Conservation (phyloP, 2,329 filamentous ascomycete genomes). For the Dothidotthia symphoricarpi region DNA sequence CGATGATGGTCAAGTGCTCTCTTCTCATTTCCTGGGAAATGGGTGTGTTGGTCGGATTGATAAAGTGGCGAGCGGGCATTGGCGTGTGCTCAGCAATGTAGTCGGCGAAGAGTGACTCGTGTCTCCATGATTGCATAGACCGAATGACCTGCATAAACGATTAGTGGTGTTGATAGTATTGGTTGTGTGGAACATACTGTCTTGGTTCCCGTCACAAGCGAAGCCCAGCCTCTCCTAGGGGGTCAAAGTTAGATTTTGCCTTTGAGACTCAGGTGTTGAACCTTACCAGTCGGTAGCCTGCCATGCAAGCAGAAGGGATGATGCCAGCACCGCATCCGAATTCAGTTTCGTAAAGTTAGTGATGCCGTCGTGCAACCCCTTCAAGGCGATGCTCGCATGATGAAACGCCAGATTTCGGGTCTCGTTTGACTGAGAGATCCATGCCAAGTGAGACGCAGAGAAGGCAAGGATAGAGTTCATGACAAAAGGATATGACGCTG, state of each 20-base stretch:
- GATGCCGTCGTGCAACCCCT: conserved; percentile 85
- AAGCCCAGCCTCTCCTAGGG: conserved; percentile 82
- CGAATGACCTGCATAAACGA: conserved; percentile 66
- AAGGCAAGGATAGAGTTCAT: conserved; percentile 92
- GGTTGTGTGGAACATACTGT: conserved; percentile 60
- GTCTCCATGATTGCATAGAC: conserved; percentile 87
- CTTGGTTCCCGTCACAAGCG: conserved; percentile 85
- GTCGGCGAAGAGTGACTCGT: conserved; percentile 81
- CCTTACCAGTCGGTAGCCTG: conserved; percentile 92
- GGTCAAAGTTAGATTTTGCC: conserved; percentile 10
- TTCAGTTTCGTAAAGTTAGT: conserved; percentile 79
- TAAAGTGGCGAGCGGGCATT: conserved; percentile 37
- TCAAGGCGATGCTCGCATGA: conserved; percentile 80
- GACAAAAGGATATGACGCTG: conserved; percentile 78
- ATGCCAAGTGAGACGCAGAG: conserved; percentile 91
- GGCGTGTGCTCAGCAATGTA: conserved; percentile 74
- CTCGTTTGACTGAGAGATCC: conserved; percentile 79
- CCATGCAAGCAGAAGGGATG: conserved; percentile 90
- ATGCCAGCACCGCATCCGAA: conserved; percentile 86
- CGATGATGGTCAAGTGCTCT: conserved; percentile 55
- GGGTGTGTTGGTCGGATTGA: conserved; percentile 67
- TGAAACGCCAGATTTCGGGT: conserved; percentile 87
- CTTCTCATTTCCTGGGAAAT: conserved; percentile 54
- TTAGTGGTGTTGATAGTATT: conserved; percentile 5
- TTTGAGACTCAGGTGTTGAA: not conserved